Conservation (phyloP, 1,284 basidiomycete species). For the Pholiota adiposa region DNA sequence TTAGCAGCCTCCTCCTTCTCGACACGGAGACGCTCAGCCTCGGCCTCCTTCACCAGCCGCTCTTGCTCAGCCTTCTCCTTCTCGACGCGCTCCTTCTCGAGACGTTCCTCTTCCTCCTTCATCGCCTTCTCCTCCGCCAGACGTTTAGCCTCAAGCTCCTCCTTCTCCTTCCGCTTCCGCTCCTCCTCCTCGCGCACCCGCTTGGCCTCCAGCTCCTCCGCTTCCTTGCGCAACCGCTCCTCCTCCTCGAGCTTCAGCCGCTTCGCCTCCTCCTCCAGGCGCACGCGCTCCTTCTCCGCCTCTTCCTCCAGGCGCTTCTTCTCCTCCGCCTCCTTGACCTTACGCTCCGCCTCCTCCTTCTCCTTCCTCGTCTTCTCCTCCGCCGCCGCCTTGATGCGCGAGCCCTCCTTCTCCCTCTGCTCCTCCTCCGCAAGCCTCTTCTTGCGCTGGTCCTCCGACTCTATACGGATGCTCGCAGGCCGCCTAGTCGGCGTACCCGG, state of each 20-base stretch:
- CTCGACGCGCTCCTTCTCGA: slow-evolving; percentile 39
- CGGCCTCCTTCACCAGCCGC: slow-evolving; percentile 33
- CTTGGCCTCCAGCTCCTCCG: slow-evolving; percentile 44
- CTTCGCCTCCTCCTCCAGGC: slow-evolving; percentile 40
- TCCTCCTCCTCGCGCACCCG: slow-evolving; percentile 35
- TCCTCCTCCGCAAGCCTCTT: slow-evolving; percentile 49
- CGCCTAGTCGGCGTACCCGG: slow-evolving; percentile 42
- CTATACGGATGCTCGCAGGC: slow-evolving; percentile 53
- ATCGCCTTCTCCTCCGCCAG: slow-evolving; percentile 38
- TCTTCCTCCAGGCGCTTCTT: slow-evolving; percentile 44
- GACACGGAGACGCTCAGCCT: slow-evolving; percentile 23
- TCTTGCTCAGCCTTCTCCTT: slow-evolving; percentile 35
- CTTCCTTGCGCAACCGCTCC: slow-evolving; percentile 38
- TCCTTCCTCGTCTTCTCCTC: slow-evolving; percentile 48
- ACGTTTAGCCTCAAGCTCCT: slow-evolving; percentile 32
- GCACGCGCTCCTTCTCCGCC: slow-evolving; percentile 47
- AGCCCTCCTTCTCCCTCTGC: slow-evolving; percentile 47
- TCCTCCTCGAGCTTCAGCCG: slow-evolving; percentile 40
- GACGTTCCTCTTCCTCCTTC: slow-evolving; percentile 30
- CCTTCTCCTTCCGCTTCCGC: slow-evolving; percentile 26
- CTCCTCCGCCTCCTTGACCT: slow-evolving; percentile 43
- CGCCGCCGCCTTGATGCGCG: slow-evolving; percentile 42
- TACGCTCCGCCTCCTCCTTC: slow-evolving; percentile 49
- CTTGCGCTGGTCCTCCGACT: slow-evolving; percentile 59
- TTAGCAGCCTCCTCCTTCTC: slow-evolving; percentile 28